Evolutionary conservation across 2,329 filamentous ascomycete genomes (phyloP).

Genomic region (Neopestalotiopsis rosae): DNA sequence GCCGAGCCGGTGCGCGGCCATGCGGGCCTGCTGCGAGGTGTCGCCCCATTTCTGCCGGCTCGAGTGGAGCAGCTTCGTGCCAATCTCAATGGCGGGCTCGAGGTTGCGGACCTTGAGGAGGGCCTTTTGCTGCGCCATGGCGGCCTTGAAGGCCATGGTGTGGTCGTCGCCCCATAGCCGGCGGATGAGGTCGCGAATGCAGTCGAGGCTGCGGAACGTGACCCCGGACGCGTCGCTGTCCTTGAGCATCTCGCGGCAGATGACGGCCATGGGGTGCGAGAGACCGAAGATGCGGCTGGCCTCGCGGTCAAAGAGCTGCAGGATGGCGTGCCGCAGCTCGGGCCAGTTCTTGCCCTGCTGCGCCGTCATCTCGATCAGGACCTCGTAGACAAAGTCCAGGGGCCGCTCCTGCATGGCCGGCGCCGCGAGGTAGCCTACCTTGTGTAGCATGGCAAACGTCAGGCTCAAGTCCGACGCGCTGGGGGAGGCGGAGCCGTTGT

Average conservation of each 20-base stretch:
- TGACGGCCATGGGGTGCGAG: slow-evolving; percentile 8
- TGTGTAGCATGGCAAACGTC: neutral
- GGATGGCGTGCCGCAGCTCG: neutral
- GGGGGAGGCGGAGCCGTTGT: neutral
- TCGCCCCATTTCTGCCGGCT: slow-evolving; percentile 13
- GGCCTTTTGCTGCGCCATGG: neutral
- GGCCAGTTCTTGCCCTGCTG: neutral
- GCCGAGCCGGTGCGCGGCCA: neutral
- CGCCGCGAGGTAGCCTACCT: slow-evolving; percentile 3
- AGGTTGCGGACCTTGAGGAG: neutral
- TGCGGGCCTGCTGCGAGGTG: slow-evolving; percentile 5
- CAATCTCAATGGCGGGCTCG: neutral
- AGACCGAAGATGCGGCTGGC: slow-evolving; percentile 4
- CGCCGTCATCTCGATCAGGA: slow-evolving; percentile 8
- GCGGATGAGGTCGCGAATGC: neutral
- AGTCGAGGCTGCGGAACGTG: neutral
- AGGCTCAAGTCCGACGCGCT: neutral
- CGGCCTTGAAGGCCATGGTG: slow-evolving; percentile 4
- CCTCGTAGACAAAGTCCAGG: slow-evolving; percentile 7
- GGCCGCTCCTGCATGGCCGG: slow-evolving; percentile 7
- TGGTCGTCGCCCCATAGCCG: neutral
- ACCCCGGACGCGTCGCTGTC: neutral
- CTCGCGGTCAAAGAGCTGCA: slow-evolving; percentile 9
- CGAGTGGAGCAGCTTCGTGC: neutral
- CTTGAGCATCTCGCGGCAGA: slow-evolving; percentile 14